phyloP scores from a whole-genome alignment of 164 flowering plant genomes.

The Tetracentron sinense region DNA sequence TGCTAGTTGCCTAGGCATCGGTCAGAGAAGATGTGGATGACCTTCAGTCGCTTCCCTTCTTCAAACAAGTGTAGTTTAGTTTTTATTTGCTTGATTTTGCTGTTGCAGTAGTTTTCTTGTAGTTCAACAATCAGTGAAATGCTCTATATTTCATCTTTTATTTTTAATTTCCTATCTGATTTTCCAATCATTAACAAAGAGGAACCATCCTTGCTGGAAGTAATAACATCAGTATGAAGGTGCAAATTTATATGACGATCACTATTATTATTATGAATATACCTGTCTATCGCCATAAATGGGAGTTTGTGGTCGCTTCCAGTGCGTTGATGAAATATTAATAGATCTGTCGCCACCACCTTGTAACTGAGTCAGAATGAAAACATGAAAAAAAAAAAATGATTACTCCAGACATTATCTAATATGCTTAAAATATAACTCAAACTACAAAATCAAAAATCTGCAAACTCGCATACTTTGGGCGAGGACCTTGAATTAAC shows the following conservation, averaged over 20 bases:
- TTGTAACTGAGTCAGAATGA: conserved; percentile 33
- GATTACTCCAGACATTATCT: background rate
- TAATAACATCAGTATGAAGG: background rate
- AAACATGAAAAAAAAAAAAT: conserved; percentile 9
- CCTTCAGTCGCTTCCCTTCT: too few species aligned
- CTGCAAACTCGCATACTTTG: conserved; percentile 37
- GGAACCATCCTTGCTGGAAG: background rate
- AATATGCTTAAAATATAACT: background rate
- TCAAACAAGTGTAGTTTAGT: too few species aligned
- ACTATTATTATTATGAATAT: conserved; percentile 4
- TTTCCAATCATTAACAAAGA: background rate
- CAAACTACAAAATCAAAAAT: background rate
- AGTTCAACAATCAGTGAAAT: too few species aligned
- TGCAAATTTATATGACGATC: background rate
- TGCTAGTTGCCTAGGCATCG: too few species aligned
- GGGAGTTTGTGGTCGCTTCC: conserved; percentile 38
- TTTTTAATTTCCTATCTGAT: too few species aligned
- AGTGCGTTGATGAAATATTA: conserved; percentile 27
- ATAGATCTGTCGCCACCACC: conserved; percentile 27
- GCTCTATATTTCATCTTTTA: too few species aligned
- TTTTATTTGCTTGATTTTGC: too few species aligned
- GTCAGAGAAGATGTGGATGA: too few species aligned
- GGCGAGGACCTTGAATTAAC: conserved; percentile 48
- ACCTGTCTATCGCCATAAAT: conserved; percentile 29
- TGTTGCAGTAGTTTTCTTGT: too few species aligned